Evolutionary conservation across 257 asterid genomes (phyloP).

Genomic region (Buddleja alternifolia): DNA sequence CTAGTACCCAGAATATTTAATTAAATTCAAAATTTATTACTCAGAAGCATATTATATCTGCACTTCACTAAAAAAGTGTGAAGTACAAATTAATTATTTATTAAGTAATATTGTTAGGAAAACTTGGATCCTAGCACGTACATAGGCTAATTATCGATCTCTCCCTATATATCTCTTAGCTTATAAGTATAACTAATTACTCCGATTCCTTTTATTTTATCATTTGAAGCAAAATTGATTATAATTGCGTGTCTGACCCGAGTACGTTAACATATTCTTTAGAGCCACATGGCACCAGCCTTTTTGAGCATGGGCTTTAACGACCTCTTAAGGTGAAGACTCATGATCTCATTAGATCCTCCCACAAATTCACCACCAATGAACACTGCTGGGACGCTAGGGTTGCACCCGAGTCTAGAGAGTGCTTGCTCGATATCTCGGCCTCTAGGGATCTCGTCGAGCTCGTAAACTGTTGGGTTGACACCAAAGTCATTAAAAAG

Average conservation of each 20-base stretch:
- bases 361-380: conserved; percentile 73
- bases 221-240: conserved; percentile 21
- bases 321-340: conserved; percentile 70
- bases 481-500: conserved; percentile 74
- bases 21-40: conserved; percentile 17
- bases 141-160: conserved; percentile 33
- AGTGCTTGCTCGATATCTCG: conserved; percentile 75
- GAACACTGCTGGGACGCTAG: conserved; percentile 68
- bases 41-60: conserved; percentile 7
- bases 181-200: too few species aligned
- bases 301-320: conserved; percentile 66
- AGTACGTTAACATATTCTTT: background rate
- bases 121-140: conserved; percentile 36
- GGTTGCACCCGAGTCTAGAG: conserved; percentile 49
- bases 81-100: conserved; percentile 19
- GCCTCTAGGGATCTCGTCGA: conserved; percentile 63
- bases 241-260: background rate
- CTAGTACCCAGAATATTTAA: background rate
- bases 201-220: conserved; percentile 25
- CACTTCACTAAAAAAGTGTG: conserved; percentile 38
- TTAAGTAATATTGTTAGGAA: conserved; percentile 32
- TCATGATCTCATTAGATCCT: conserved; percentile 77
- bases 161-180: conserved; percentile 10
- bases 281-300: conserved; percentile 87
- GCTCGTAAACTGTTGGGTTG: conserved; percentile 61